Base-by-base conservation (phyloP, 257 asterid genomes). In the Forsythia viridissima region DNA sequence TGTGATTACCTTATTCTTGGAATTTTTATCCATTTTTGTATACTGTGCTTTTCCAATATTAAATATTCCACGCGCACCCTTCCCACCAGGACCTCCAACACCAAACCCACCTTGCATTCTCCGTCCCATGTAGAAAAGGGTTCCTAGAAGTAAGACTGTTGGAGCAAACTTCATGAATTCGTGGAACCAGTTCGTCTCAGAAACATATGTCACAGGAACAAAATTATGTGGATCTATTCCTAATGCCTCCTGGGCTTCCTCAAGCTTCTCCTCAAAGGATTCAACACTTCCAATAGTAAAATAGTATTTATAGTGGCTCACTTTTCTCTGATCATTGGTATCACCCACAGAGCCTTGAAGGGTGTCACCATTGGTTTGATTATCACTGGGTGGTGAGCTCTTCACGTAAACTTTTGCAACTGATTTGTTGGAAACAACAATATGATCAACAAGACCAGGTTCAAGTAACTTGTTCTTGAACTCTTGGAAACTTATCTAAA, bases 401-500 rank as follows among this genome's bases (percentile, higher is more conserved):
- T 71, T 91, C 68, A 89, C 87, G 77, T 84, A 94, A 73, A 94
- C 89, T 77, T 89, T 90, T 38, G 98, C 98, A 24, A 86, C 79
- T 37, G 92, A 79, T 81, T 87, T 90, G 80, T 94, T 86, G 2
- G 88, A 55, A 55, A 91, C 86, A 79, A 85, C 89, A 59, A 94
- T 86, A 78, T 74, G 92, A 80, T 94, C 97, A 66, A 92, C 98
- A 36, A 89, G 90, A 75, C 98, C 98, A 79, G 96, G 93, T 88
- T 91, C 96, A 76, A 91, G 95, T 73, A 94, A 85, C 80, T 77
- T 88, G 87, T 85, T 91, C 86, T 86, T 93, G 84, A 94, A 91
- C 84, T 91, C 98, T 85, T 92, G 97, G 84, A 91, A 94, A 76
- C 94, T 94, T 77, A 94, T 94, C 98, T 92, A 92, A 72, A 74